Evolutionary conservation across 164 flowering plant genomes (phyloP), one percentile per base, ranked within the genome.

Genomic region (Sextonia rubra): DNA sequence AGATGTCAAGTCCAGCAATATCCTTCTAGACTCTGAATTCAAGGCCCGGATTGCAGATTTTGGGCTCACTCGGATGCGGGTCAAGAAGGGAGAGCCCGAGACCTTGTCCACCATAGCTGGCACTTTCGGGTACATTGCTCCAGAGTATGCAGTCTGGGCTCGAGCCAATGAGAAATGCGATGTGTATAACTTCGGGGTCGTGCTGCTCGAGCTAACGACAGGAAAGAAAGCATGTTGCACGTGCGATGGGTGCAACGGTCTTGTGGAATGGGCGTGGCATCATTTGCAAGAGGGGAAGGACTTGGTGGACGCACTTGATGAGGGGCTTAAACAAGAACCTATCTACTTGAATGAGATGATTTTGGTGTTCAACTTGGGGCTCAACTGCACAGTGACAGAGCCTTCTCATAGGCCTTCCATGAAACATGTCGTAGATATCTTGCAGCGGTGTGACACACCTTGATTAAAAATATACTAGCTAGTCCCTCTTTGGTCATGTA

Each of bases 141-240:
- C 98, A 58, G 98, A 94, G 69, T 92, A 86, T 69, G 96, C 90
- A 0, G 82, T 82, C 71, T 85, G 92, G n/a, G 72, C 80, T 2
- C 87, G 73, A 74, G 92, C 88, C 75, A 87, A 85, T 29, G 93
- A 90, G 79, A 91, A 89, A 84, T 80, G 83, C 11, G 98, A 94
- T 71, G 87, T 90, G 0, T 92, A 90, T 66, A 92, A 97, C 82
- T 94, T 90, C 58, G 98, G 98, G 17, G 98, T 94, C 27, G 97
- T 94, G 0, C 87, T 94, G 0, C 75, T 94, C 9, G 98, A 94
- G 64, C 82, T 94, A 26, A 86, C 73, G 23, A 94, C 98, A 0
- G 98, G 97, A 71, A 84, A 81, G 73, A 87, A 89, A 79, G 80
- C 94, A 5, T 80, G 83, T 5, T 91, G 90, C 8, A 37, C 78